These are phyloP conservation scores for Blastocladiella emersonii DNA, from an alignment of 371 early-diverging fungal species.

Conservation along the genomic window DNA sequence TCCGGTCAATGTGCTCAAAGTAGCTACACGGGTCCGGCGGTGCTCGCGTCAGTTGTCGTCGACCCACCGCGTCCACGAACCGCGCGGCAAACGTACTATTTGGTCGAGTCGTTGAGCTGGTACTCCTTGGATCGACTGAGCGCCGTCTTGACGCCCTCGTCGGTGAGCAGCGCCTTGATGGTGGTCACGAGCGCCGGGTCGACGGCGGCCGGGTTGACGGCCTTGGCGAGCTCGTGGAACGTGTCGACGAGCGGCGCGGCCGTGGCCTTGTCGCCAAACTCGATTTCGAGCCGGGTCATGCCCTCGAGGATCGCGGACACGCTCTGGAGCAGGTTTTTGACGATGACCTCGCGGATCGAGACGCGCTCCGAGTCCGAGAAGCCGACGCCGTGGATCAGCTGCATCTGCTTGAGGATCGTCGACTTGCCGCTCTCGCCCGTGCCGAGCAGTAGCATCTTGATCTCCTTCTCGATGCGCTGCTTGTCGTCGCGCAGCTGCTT, in stretches of 20 bases:
- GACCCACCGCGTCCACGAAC: not conserved
- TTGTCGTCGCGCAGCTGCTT: conserved; percentile 67
- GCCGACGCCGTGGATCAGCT: conserved; percentile 83
- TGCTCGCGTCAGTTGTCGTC: no score
- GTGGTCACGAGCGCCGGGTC: conserved; percentile 65
- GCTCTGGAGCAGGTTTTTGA: conserved; percentile 83
- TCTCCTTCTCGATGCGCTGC: conserved; percentile 62
- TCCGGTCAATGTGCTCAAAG: conserved; percentile 82
- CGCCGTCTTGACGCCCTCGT: conserved; percentile 63
- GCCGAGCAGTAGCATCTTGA: conserved; percentile 90
- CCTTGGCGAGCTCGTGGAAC: conserved; percentile 53
- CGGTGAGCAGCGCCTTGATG: conserved; percentile 66
- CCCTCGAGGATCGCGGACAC: conserved; percentile 88
- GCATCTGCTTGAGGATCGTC: conserved; percentile 94
- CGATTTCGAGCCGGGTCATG: conserved; percentile 65
- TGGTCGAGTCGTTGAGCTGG: conserved; percentile 78
- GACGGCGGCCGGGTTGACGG: conserved; percentile 57
- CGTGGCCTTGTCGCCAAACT: conserved; percentile 43
- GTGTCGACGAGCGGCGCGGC: conserved; percentile 14
- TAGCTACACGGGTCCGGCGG: no score
- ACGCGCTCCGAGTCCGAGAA: conserved; percentile 73
- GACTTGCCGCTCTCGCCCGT: conserved; percentile 96
- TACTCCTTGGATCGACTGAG: conserved; percentile 75
- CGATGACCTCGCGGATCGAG: conserved; percentile 83
- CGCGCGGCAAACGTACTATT: conserved; percentile 46